Base-by-base conservation (phyloP, 306 rosid genomes). In the Styphnolobium japonicum region DNA sequence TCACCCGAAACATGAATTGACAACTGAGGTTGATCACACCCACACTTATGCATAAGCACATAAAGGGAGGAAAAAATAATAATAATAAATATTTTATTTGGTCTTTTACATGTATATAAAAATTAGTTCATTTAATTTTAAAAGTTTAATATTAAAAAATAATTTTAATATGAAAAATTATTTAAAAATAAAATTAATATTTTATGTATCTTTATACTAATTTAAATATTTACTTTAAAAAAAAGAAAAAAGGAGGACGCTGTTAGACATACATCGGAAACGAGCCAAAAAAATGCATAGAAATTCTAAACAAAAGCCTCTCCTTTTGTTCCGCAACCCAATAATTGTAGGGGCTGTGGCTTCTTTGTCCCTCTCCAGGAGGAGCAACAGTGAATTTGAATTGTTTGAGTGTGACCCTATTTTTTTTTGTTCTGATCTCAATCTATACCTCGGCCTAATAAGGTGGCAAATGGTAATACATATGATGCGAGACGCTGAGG, bases 1-100 rank as follows among this genome's bases (percentile, higher is more conserved):
- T 73, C 82, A 68, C 82, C 34, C 48, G 16, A 34, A 80, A 77
- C 87, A 80, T 82, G 85, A 85, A 82, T 85, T 85, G 87, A 85
- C 89, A 80, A 80, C 73, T 82, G 90, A 78, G 77, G 76, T 48
- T 57, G 73, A 79, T 81, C 60, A 49, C 64, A 29, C 3, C 68
- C 37, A 43, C 45, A 55, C 49, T 21, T 29, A 43, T 18, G 48
- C 76, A 78, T 4, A 22, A 25, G 57, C 5, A 53, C 12, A 4
- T 3, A 45, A 8, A 46, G 43, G 42, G 16, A 36, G n/a, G n/a
- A n/a, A n/a, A n/a, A n/a, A n/a, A n/a, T n/a, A n/a, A n/a, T n/a
- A n/a, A n/a, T n/a, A n/a, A n/a, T n/a, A n/a, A n/a, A n/a, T n/a
- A n/a, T n/a, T n/a, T n/a, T n/a, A n/a, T n/a, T n/a, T n/a, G n/a